These are phyloP conservation scores for Claviceps monticola DNA, from an alignment of 2,329 filamentous ascomycete species.

Conservation along the genomic window DNA sequence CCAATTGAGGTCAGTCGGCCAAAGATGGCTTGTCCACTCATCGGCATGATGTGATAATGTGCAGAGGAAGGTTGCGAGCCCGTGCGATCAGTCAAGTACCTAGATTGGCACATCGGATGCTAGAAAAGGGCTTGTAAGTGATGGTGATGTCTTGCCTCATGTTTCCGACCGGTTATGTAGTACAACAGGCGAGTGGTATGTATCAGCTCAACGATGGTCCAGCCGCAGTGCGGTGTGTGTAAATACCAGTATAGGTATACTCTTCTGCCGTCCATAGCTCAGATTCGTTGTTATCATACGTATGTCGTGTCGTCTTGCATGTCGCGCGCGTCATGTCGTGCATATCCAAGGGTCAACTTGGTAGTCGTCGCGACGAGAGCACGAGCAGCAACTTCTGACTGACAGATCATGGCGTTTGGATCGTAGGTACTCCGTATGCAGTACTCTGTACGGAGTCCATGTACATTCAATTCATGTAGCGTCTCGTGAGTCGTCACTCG, in stretches of 20 bases:
- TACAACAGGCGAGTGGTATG: neutral
- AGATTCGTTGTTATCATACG: too few species aligned
- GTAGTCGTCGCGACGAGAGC: too few species aligned
- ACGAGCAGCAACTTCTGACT: neutral
- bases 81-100: neutral
- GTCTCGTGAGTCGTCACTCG: too few species aligned
- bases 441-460: neutral
- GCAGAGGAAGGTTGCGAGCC: neutral
- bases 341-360: too few species aligned
- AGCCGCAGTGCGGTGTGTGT: neutral
- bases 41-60: neutral
- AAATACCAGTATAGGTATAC: too few species aligned
- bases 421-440: neutral
- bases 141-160: slow-evolving; percentile 6
- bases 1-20: neutral
- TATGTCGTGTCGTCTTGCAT: too few species aligned
- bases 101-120: neutral
- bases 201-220: neutral
- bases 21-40: neutral
- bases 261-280: too few species aligned
- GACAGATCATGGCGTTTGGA: neutral
- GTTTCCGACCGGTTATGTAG: neutral
- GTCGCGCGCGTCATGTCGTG: too few species aligned
- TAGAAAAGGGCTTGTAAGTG: neutral
- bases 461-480: neutral